phyloP scores from a whole-genome alignment of 2,329 filamentous ascomycete species.

The Sporothrix pallida region DNA sequence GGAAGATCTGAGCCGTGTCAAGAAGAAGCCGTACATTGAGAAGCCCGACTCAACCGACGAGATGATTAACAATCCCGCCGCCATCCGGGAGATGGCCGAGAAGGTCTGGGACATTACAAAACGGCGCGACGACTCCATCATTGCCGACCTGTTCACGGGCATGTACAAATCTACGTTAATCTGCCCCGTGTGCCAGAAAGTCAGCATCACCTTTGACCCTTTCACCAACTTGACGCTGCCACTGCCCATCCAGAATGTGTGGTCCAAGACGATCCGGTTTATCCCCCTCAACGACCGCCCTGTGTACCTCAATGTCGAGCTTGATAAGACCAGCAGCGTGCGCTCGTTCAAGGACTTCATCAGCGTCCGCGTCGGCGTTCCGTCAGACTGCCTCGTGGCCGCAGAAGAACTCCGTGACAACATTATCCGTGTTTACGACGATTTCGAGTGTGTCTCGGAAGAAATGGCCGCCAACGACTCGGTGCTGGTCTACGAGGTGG shows the following conservation, averaged over 20 bases:
- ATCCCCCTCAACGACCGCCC: slow-evolving; percentile 76
- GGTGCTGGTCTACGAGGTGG: slow-evolving; percentile 76
- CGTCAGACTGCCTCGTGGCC: slow-evolving; percentile 70
- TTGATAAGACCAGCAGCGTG: slow-evolving; percentile 76
- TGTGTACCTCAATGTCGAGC: slow-evolving; percentile 75
- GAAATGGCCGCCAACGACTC: slow-evolving; percentile 71
- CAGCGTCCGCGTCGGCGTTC: slow-evolving; percentile 70
- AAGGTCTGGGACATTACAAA: slow-evolving; percentile 92
- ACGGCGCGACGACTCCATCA: slow-evolving; percentile 89
- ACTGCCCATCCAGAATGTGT: slow-evolving; percentile 83
- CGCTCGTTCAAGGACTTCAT: slow-evolving; percentile 72
- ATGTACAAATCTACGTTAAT: slow-evolving; percentile 98
- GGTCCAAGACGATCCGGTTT: slow-evolving; percentile 76
- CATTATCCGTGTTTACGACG: slow-evolving; percentile 86
- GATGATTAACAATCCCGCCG: slow-evolving; percentile 81
- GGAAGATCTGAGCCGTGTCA: slow-evolving; percentile 91
- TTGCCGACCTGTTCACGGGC: slow-evolving; percentile 93
- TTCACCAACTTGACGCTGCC: slow-evolving; percentile 95
- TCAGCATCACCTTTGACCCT: slow-evolving; percentile 98
- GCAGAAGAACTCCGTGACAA: slow-evolving; percentile 82
- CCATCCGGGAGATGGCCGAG: slow-evolving; percentile 83
- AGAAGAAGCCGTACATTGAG: slow-evolving; percentile 96
- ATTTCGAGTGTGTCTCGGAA: slow-evolving; percentile 70
- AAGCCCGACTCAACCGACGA: slow-evolving; percentile 98
- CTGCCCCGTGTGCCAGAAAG: slow-evolving; percentile 88